Percentiles rank a stretch among this genome's conserved stretches.
These are phyloP conservation scores for Platanus orientalis DNA, from an alignment of 164 flowering plant species.

Conservation along the genomic window DNA sequence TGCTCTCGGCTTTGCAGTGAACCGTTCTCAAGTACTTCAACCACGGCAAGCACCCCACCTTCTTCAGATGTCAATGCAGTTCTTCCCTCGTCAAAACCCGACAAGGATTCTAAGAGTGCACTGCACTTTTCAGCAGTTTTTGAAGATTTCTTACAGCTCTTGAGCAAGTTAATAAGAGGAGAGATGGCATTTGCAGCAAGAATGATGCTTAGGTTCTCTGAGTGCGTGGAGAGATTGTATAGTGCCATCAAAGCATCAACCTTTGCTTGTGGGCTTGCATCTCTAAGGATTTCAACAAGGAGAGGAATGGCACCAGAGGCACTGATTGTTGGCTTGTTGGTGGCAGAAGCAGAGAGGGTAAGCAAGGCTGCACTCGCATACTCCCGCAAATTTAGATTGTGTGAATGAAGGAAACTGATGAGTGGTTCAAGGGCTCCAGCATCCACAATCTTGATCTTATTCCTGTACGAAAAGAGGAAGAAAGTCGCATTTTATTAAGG, in stretches of 20 bases:
- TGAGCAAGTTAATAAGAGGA: slow-evolving; percentile 50
- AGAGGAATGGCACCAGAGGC: slow-evolving; percentile 77
- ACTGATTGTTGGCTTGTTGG: slow-evolving; percentile 63
- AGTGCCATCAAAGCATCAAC: slow-evolving; percentile 74
- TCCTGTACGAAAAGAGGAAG: slow-evolving; percentile 40
- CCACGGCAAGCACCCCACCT: slow-evolving; percentile 84
- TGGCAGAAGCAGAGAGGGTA: slow-evolving; percentile 75
- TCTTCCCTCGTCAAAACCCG: slow-evolving; percentile 71
- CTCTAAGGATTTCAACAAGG: slow-evolving; percentile 57
- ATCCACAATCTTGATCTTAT: slow-evolving; percentile 68
- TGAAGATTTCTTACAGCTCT: slow-evolving; percentile 65
- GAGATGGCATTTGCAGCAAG: slow-evolving; percentile 54
- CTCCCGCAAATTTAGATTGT: slow-evolving; percentile 47
- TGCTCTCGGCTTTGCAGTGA: slow-evolving; percentile 67
- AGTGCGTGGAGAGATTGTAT: slow-evolving; percentile 72
- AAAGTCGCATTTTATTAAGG: neutral
- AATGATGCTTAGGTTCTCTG: slow-evolving; percentile 44
- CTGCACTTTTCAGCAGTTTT: slow-evolving; percentile 76
- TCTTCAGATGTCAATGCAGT: slow-evolving; percentile 64
- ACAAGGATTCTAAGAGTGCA: slow-evolving; percentile 66
- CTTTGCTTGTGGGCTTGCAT: slow-evolving; percentile 69
- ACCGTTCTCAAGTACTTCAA: slow-evolving; percentile 84
- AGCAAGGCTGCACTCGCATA: slow-evolving; percentile 76
- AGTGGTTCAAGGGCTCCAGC: slow-evolving; percentile 84
- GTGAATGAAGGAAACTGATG: slow-evolving; percentile 51